A percentile compares a stretch with the other conserved stretches of the same genome.
phyloP scores from a whole-genome alignment of 108 stramenopile species.

The Schizochytrium sp. region DNA sequence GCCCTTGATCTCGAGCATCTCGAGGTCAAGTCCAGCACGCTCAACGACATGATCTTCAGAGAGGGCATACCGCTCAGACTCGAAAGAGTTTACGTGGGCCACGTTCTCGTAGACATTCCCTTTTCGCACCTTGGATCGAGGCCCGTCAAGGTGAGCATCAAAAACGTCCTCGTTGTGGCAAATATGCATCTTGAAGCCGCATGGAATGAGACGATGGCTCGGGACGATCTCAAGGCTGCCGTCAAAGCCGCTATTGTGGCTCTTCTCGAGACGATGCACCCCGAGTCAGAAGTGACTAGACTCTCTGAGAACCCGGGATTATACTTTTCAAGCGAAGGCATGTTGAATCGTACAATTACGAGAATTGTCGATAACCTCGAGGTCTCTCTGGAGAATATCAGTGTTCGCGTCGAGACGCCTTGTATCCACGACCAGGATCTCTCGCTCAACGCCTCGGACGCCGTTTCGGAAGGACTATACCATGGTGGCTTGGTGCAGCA shows the following conservation, averaged over 20 bases:
- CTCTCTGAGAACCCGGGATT: background rate
- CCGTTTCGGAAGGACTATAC: background rate
- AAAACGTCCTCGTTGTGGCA: background rate
- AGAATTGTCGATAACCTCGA: background rate
- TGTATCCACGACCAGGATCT: background rate
- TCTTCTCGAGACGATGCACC: background rate
- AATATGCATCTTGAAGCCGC: background rate
- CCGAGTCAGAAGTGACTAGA: background rate
- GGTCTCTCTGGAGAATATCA: background rate
- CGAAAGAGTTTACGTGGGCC: background rate
- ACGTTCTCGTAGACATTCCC: background rate
- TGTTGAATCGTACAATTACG: slow-evolving; percentile 4
- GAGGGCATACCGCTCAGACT: background rate
- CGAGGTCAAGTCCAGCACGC: background rate
- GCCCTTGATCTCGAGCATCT: background rate
- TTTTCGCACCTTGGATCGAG: background rate
- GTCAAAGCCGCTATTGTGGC: background rate
- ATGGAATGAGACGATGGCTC: background rate
- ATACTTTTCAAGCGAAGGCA: background rate
- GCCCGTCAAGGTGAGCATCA: background rate
- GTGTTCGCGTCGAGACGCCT: background rate
- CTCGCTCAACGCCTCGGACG: background rate
- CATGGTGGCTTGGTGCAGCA: background rate
- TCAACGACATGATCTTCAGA: background rate
- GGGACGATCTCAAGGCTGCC: background rate